These are phyloP conservation scores for Microstegium vimineum DNA, from an alignment of 176 grass and related monocot genomes.

Conservation along the genomic window DNA sequence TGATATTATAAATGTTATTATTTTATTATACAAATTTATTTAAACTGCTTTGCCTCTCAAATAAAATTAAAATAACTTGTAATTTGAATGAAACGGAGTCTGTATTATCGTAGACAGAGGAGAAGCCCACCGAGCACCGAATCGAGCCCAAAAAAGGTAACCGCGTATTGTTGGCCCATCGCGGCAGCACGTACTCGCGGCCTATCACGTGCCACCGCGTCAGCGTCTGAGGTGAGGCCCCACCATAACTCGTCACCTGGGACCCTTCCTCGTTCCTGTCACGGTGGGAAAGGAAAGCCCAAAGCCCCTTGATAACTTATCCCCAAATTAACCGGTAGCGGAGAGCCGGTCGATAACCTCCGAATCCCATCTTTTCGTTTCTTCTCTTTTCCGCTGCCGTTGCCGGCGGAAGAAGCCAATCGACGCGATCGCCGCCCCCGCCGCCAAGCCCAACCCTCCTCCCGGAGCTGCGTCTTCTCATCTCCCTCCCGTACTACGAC, in stretches of 20 bases:
- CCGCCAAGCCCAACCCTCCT: not conserved
- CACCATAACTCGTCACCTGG: not conserved
- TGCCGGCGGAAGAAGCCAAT: slow-evolving; percentile 7
- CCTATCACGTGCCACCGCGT: not conserved
- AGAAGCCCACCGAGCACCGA: not conserved
- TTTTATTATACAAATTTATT: no score
- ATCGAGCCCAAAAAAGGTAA: not conserved
- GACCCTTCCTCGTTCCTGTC: no score
- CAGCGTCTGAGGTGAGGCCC: not conserved
- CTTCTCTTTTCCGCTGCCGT: not conserved
- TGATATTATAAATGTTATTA: no score
- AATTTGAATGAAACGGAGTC: no score
- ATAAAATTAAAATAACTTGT: no score
- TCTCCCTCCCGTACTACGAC: not conserved
- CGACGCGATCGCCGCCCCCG: not conserved
- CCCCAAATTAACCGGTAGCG: slow-evolving; percentile 12
- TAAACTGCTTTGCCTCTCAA: no score
- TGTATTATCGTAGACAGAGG: no score
- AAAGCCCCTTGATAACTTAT: slow-evolving; percentile 9
- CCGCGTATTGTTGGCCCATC: not conserved
- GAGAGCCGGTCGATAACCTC: not conserved
- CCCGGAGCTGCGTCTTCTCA: not conserved
- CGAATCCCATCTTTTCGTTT: not conserved
- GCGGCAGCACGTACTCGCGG: not conserved
- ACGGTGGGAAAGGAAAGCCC: not conserved